Evolutionary conservation across 2,329 filamentous ascomycete species (phyloP).

Genomic region (Parafenestella ontariensis): DNA sequence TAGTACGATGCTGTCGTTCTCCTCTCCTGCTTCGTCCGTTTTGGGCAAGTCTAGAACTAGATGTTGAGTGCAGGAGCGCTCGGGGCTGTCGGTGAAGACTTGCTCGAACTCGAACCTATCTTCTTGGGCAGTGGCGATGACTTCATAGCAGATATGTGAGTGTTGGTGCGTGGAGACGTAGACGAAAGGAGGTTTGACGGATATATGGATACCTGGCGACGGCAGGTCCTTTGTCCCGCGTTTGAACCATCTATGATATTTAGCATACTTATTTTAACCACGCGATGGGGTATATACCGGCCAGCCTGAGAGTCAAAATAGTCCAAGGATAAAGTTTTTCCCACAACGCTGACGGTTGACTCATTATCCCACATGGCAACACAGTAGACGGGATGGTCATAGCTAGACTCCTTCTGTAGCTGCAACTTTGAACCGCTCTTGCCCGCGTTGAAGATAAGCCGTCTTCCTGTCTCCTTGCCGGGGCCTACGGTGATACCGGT

Average conservation of each 20-base stretch:
- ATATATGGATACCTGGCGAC: slow-evolving; percentile 60
- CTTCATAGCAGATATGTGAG: slow-evolving; percentile 59
- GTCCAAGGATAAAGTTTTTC: slow-evolving; percentile 37
- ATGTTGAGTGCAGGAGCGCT: slow-evolving; percentile 36
- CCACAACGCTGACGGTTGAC: slow-evolving; percentile 34
- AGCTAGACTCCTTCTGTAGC: slow-evolving; percentile 50
- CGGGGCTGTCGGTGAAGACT: slow-evolving; percentile 40
- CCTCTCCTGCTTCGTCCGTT: background rate
- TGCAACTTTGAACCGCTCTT: slow-evolving; percentile 58
- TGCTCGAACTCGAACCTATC: slow-evolving; percentile 25
- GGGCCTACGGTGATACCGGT: slow-evolving; percentile 45
- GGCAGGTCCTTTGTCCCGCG: slow-evolving; percentile 51
- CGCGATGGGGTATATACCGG: slow-evolving; percentile 16
- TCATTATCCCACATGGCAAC: slow-evolving; percentile 36
- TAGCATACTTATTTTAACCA: background rate
- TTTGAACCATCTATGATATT: slow-evolving; percentile 48
- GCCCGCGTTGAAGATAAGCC: slow-evolving; percentile 37
- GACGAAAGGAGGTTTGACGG: slow-evolving; percentile 55
- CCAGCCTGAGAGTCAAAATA: slow-evolving; percentile 33
- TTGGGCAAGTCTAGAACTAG: slow-evolving; percentile 25
- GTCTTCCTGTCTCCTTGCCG: slow-evolving; percentile 35
- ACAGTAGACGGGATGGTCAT: slow-evolving; percentile 41
- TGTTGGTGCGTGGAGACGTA: slow-evolving; percentile 63
- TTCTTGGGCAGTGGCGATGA: slow-evolving; percentile 45
- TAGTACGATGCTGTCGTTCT: slow-evolving; percentile 31